Evolutionary conservation across 345 rosid species (phyloP).

Genomic region (Stellera chamaejasme): DNA sequence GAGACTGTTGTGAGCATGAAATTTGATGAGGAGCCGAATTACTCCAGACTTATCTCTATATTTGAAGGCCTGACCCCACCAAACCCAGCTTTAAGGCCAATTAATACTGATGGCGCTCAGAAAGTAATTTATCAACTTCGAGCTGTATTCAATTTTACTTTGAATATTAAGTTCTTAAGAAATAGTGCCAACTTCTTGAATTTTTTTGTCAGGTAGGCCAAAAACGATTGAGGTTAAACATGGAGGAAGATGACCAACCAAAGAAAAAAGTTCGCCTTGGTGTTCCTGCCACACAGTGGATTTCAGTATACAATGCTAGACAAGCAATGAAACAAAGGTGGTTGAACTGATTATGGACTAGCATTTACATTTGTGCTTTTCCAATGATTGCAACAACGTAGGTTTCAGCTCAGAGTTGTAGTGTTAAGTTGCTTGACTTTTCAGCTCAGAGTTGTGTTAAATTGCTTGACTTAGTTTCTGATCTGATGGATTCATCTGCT

Average conservation of each 20-base stretch:
- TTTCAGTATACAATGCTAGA: conserved; percentile 89
- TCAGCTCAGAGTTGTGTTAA: too few relatives aligned
- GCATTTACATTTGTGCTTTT: too few relatives aligned
- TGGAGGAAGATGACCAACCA: conserved; percentile 82
- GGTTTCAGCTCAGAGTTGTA: too few relatives aligned
- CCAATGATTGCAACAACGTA: too few relatives aligned
- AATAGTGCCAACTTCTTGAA: conserved; percentile 28
- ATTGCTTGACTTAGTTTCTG: too few relatives aligned
- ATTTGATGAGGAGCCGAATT: conserved; percentile 94
- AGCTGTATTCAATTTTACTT: background rate
- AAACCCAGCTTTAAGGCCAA: conserved; percentile 75
- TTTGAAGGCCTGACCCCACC: conserved; percentile 70
- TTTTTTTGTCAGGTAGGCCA: conserved; percentile 82
- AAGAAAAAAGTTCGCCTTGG: conserved; percentile 90
- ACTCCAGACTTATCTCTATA: conserved; percentile 78
- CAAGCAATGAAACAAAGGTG: conserved; percentile 98
- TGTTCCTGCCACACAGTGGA: conserved; percentile 97
- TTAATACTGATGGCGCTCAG: conserved; percentile 95
- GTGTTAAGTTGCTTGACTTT: too few relatives aligned
- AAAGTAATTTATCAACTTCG: conserved; percentile 37
- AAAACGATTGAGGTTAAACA: conserved; percentile 79
- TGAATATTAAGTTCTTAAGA: too few relatives aligned
- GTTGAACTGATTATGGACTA: background rate
- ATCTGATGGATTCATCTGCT: too few relatives aligned
- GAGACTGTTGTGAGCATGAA: conserved; percentile 93